Evolutionary conservation across 139 green algal species (phyloP), one percentile per base, ranked within the genome.

Genomic region (Chlorella sp.): DNA sequence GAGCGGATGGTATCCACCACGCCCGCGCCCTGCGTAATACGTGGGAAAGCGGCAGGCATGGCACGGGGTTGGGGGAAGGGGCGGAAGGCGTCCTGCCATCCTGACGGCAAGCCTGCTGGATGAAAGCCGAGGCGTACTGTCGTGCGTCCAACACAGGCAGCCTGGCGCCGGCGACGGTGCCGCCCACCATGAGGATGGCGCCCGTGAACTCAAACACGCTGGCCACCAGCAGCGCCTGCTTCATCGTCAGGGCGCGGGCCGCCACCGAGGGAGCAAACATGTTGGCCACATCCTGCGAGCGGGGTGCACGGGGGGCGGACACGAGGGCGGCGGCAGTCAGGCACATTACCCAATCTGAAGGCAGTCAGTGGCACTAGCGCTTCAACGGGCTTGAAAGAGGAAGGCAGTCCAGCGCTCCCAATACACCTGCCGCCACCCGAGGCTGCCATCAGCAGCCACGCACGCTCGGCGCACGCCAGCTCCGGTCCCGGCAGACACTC

Each of bases 1-100:
- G 41, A 60, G 7, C 76, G 77, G 44, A 94, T 86, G n/a, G 89
- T 93, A 67, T 88, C 81, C 19, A 87, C 90, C 24, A 92, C 89
- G 38, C 84, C 48, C 28, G 85, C 44, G 38, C 89, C 89, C 44
- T 90, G 86, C 30, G 54, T n/a, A 88, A n/a, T n/a, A n/a, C n/a
- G 60, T 8, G 28, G 30, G 60, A 34, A 26, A n/a, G 60, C 51
- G 51, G 16, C 51, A 60, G 16, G 16, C 51, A 28, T 34, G 28
- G 62, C 62, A 38, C 62, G 28, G 36, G 20, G 28, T 69, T n/a
- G n/a, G n/a, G n/a, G n/a, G n/a, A n/a, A n/a, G n/a, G n/a, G n/a
- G n/a, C n/a, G n/a, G n/a, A n/a, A n/a, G n/a, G n/a, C n/a, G n/a
- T n/a, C n/a, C n/a, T n/a, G n/a, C n/a, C n/a, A n/a, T n/a, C n/a